A percentile compares a stretch with the other conserved stretches of the same genome.
phyloP scores from a whole-genome alignment of 1,139 yeast species.

The Suhomyces bolitotheri region DNA sequence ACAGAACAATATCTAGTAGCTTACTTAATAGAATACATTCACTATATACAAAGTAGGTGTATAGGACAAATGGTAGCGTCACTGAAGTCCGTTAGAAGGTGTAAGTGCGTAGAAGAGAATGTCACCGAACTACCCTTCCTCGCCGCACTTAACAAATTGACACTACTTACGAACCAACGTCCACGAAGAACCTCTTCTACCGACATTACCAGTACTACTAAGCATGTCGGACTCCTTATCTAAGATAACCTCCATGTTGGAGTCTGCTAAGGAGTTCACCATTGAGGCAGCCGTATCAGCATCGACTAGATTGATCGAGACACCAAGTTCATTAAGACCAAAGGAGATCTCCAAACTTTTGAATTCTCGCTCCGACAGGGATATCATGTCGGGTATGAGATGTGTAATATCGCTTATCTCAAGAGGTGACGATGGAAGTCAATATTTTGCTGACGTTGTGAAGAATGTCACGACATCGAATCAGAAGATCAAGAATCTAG shows the following conservation, averaged over 20 bases:
- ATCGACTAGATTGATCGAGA: constrained; percentile 61
- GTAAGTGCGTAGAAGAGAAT: no score
- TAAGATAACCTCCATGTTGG: constrained; percentile 53
- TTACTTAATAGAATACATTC: no score
- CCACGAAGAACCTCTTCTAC: no score
- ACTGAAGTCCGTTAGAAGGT: no score
- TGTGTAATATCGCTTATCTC: constrained; percentile 69
- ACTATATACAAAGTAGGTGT: no score
- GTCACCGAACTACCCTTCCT: no score
- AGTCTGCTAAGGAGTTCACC: constrained; percentile 78
- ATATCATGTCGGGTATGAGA: constrained; percentile 73
- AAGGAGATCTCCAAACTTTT: constrained; percentile 66
- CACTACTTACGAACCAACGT: no score
- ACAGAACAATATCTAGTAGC: no score
- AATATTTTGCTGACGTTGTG: constrained; percentile 83
- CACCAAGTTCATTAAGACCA: constrained; percentile 55
- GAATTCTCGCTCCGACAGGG: constrained; percentile 71
- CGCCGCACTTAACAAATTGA: no score
- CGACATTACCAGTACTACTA: no score
- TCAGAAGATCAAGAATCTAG: constrained; percentile 70
- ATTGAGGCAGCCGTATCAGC: constrained; percentile 83
- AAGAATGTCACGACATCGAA: constrained; percentile 80
- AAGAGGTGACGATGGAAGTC: constrained; percentile 59
- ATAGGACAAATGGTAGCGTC: no score
- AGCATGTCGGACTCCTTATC: constrained; percentile 46